Percentiles rank a stretch among this genome's conserved stretches.
Conservation (phyloP, 495 filamentous ascomycete species). For the Trichoderma erinaceum region DNA sequence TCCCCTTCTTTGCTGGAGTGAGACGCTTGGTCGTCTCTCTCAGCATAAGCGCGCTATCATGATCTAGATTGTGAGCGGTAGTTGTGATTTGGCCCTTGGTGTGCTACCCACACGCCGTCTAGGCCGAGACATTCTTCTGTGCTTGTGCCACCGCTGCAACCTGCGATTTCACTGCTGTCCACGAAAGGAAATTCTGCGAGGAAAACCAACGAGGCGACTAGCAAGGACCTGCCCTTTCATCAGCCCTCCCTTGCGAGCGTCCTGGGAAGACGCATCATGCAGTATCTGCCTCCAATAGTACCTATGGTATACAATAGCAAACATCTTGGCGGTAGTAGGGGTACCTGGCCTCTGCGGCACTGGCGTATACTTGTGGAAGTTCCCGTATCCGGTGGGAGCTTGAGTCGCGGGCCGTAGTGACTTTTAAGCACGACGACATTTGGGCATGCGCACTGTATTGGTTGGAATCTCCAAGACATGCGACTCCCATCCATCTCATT, state of each 20-base stretch:
- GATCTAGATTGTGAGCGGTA: no score
- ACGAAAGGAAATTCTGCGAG: background rate
- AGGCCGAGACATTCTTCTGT: background rate
- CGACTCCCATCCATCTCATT: background rate
- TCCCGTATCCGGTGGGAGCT: background rate
- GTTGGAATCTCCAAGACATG: background rate
- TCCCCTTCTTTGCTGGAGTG: no score
- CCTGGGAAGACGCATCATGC: background rate
- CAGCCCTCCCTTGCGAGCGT: background rate
- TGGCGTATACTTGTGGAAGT: background rate
- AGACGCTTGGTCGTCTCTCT: no score
- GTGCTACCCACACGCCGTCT: background rate
- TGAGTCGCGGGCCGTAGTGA: background rate
- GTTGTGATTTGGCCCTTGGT: background rate
- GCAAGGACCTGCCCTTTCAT: background rate
- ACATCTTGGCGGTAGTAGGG: background rate
- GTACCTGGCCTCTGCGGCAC: constrained; percentile 2
- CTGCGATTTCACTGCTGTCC: background rate
- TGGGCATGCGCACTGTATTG: background rate
- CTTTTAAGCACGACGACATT: background rate
- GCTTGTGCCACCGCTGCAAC: background rate
- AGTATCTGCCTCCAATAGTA: background rate
- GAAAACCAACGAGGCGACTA: background rate
- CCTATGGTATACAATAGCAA: background rate
- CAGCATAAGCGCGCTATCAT: no score